Base-by-base conservation (phyloP, 257 asterid species). In the Nicotiana tomentosiformis region DNA sequence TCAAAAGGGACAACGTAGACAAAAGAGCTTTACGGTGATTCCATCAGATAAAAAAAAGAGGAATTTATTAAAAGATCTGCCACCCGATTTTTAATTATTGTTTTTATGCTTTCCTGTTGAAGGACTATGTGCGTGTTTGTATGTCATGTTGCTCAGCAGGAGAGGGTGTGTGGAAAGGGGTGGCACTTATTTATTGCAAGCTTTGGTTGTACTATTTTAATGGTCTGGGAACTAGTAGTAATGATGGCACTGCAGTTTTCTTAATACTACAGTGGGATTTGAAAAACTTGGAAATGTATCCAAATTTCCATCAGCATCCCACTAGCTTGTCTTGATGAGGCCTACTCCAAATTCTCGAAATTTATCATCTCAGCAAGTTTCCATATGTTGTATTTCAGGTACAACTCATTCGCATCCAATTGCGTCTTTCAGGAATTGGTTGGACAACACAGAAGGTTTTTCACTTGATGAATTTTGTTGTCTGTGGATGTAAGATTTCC, bases 371-470 rank as follows among this genome's bases (percentile, higher is more conserved):
- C 26, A 49, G 68, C 32, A 29, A 56, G 33, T 32, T 49, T 57
- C 66, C 26, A 10, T 23, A 3, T 18, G n/a, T 55, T 78, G 64
- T 35, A 77, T 58, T 86, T 2, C 66, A 87, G 89, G 76, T 84
- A 58, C 89, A 87, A 82, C 86, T 87, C 33, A 62, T 84, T 43
- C 85, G 87, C n/a, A 87, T 87, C 67, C 87, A 84, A 18, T 32
- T 82, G n/a, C 83, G 89, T 66, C 84, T 84, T 46, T 86, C 89
- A 37, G 87, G 85, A 72, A 84, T 84, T 82, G 87, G 89, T 69
- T 87, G 89, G 89, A 87, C 89, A n/a, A 84, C 87, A 5, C 89
- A 87, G 56, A 87, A 87, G 84, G 89, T 87, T 43, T 87, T 87
- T 85, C 89, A 87, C 84, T 78, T 84, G 87, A 87, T 87, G 89